Evolutionary conservation across 1,284 basidiomycete genomes (phyloP).

Genomic region (Polyporus tsugae): DNA sequence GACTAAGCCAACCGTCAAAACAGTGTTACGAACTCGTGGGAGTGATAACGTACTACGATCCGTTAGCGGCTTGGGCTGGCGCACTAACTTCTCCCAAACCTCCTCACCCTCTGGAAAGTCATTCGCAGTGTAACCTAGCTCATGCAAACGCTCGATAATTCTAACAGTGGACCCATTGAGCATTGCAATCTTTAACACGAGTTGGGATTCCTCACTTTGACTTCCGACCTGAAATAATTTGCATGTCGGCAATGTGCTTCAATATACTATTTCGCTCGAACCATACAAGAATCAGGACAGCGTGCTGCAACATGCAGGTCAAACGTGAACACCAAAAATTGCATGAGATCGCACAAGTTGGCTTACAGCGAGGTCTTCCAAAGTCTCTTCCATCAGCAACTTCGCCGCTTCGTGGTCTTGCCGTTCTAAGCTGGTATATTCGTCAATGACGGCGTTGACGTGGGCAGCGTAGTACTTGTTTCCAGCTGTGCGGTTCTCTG

Average conservation of each 20-base stretch:
- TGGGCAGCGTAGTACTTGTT: too few relatives aligned
- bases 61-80: slow-evolving; percentile 5
- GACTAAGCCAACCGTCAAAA: not conserved
- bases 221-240: not conserved
- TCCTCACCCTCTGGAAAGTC: slow-evolving; percentile 13
- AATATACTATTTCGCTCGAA: not conserved
- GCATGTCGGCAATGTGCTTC: not conserved
- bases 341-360: not conserved
- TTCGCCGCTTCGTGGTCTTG: not conserved
- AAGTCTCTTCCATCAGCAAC: not conserved
- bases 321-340: not conserved
- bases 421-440: too few relatives aligned
- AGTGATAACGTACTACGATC: slow-evolving; percentile 14
- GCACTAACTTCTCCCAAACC: not conserved
- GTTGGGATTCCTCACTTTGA: not conserved
- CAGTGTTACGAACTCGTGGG: too few relatives aligned
- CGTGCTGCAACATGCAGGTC: not conserved
- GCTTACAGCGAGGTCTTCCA: not conserved
- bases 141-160: slow-evolving; percentile 9
- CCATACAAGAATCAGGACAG: not conserved
- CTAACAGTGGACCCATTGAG: not conserved
- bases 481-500: too few relatives aligned
- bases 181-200: not conserved
- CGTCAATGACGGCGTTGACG: too few relatives aligned
- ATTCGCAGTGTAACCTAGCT: slow-evolving; percentile 11